phyloP scores from a whole-genome alignment of 202 grass and related monocot genomes.

The Carex sylvatica region DNA sequence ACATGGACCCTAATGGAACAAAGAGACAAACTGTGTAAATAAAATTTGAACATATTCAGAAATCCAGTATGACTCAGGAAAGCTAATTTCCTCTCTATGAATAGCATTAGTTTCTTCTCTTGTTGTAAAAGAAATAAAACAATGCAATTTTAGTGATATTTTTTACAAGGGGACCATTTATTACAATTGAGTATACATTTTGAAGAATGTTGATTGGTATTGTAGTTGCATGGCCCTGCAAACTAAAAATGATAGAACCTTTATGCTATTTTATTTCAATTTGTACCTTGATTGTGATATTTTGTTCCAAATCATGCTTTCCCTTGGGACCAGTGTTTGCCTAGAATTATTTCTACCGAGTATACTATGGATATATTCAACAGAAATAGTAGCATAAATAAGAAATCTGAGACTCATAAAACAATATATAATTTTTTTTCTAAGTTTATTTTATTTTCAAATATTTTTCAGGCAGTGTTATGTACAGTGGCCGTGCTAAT shows the following conservation, averaged over 20 bases:
- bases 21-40: not conserved
- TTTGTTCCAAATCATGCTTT: not conserved
- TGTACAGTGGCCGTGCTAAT: slow-evolving; percentile 27
- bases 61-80: not conserved
- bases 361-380: not conserved
- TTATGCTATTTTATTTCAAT: not conserved
- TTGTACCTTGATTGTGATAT: not conserved
- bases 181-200: not conserved
- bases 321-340: not conserved
- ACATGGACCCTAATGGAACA: not conserved
- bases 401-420: not conserved
- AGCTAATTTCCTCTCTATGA: not conserved
- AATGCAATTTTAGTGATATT: not conserved
- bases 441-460: slow-evolving; percentile 8
- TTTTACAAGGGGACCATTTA: not conserved
- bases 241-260: not conserved
- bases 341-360: not conserved
- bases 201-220: not conserved
- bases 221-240: not conserved
- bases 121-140: not conserved
- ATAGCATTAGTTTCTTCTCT: not conserved
- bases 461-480: slow-evolving; percentile 12
- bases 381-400: not conserved
- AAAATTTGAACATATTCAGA: not conserved
- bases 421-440: not conserved